Percentiles rank a stretch among this genome's conserved stretches.
Evolutionary conservation across 2,329 filamentous ascomycete species (phyloP).

Genomic region (Geosmithia putterillii): DNA sequence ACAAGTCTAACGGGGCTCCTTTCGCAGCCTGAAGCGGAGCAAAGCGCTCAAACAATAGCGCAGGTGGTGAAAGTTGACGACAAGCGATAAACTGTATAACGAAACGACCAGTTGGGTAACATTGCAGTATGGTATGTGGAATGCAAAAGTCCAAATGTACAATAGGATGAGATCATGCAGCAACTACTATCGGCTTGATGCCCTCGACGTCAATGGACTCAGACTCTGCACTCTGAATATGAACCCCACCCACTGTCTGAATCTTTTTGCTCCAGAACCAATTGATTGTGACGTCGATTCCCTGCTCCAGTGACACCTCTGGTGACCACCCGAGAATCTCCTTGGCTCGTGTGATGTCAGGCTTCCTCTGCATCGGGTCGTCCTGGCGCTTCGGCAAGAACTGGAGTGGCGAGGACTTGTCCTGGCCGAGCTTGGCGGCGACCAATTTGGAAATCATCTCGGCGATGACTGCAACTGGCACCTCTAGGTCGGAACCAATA

Average conservation of each 20-base stretch:
- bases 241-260: background rate
- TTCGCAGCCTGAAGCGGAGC: no score
- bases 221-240: no score
- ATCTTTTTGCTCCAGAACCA: constrained; percentile 4
- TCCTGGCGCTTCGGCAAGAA: constrained; percentile 5
- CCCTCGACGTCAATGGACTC: no score
- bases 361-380: constrained; percentile 5
- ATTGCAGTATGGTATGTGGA: no score
- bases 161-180: no score
- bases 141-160: no score
- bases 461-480: constrained; percentile 4
- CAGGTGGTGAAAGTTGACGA: no score
- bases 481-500: constrained; percentile 5
- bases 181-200: no score
- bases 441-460: constrained; percentile 3
- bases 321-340: constrained; percentile 4
- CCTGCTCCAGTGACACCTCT: constrained; percentile 4
- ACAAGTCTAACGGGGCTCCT: background rate
- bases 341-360: constrained; percentile 4
- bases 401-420: background rate
- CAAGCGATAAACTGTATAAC: no score
- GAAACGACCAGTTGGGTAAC: no score
- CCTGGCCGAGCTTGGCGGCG: constrained; percentile 3
- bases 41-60: no score
- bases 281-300: constrained; percentile 3